These are phyloP conservation scores for Debaryomyces singareniensis DNA, from an alignment of 1,139 yeast genomes.

Conservation along the genomic window DNA sequence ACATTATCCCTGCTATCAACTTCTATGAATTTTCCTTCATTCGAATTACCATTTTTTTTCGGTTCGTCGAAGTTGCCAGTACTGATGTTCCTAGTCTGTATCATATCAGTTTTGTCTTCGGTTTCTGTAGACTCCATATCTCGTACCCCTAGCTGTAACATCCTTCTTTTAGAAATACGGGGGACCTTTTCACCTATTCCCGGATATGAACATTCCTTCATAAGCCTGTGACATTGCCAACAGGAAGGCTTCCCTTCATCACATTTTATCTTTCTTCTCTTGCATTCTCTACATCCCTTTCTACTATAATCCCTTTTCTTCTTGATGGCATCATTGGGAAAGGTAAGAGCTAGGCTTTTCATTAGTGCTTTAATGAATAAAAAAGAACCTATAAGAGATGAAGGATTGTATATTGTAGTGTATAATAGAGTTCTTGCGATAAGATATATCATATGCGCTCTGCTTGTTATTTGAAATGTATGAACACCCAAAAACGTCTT, in stretches of 20 bases:
- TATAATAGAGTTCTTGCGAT: too few relatives aligned
- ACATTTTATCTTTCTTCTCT: constrained; percentile 41
- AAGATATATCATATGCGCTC: too few relatives aligned
- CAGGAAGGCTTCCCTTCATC: constrained; percentile 58
- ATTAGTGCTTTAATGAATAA: too few relatives aligned
- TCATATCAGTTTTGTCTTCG: neutral
- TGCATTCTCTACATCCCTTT: constrained; percentile 36
- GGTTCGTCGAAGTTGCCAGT: neutral
- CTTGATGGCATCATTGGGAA: constrained; percentile 1
- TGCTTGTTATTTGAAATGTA: too few relatives aligned
- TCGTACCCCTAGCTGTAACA: constrained; percentile 1
- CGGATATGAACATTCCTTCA: constrained; percentile 30
- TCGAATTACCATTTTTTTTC: neutral
- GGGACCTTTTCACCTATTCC: constrained; percentile 26
- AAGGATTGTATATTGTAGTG: too few relatives aligned
- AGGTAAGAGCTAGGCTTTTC: too few relatives aligned
- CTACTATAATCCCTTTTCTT: constrained; percentile 24
- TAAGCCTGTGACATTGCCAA: constrained; percentile 34
- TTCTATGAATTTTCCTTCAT: neutral
- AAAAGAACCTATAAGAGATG: too few relatives aligned
- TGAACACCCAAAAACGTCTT: too few relatives aligned
- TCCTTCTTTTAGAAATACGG: constrained; percentile 17
- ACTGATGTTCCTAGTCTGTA: neutral
- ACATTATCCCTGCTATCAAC: too few relatives aligned
- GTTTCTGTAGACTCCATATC: neutral